These are phyloP conservation scores for Peronospora tabacina DNA, from an alignment of 352 stramenopile genomes.

Conservation along the genomic window DNA sequence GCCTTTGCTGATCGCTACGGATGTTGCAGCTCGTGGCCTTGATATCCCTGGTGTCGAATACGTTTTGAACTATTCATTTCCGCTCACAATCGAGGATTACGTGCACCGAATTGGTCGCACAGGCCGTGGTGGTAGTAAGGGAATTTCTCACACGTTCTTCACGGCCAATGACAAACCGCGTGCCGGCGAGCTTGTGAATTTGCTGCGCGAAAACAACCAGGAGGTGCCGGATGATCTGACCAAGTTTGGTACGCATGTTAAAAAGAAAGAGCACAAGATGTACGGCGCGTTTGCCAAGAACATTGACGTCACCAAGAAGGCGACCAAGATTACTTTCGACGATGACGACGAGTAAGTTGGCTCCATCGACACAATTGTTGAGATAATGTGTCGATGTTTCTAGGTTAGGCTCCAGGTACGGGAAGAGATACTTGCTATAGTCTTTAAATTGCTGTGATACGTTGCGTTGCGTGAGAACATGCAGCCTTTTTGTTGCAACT, in stretches of 20 bases:
- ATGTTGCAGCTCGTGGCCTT: conserved; percentile 94
- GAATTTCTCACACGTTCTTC: conserved; percentile 96
- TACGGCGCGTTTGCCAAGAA: conserved; percentile 96
- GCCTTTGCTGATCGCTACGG: conserved; percentile 94
- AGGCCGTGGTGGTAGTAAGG: conserved; percentile 91
- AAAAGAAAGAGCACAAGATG: conserved; percentile 99
- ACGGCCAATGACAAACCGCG: conserved; percentile 94
- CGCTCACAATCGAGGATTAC: conserved; percentile 96
- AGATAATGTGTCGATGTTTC: conserved; percentile 13
- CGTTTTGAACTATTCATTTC: conserved; percentile 97
- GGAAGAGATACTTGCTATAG: conserved; percentile 7
- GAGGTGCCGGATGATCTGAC: conserved; percentile 90
- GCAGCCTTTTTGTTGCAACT: neutral
- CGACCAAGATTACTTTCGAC: conserved; percentile 96
- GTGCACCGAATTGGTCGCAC: conserved; percentile 94
- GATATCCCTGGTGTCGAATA: conserved; percentile 96
- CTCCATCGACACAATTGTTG: neutral
- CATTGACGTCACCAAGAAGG: conserved; percentile 93
- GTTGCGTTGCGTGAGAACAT: conserved; percentile 12
- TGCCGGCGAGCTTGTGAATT: conserved; percentile 93
- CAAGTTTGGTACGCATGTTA: conserved; percentile 98
- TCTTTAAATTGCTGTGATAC: conserved; percentile 29
- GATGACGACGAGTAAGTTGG: conserved; percentile 52
- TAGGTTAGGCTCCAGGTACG: conserved; percentile 23
- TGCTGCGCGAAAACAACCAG: conserved; percentile 92